These are phyloP conservation scores for Craspedostauros australis DNA, from an alignment of 108 stramenopile genomes.

Conservation along the genomic window DNA sequence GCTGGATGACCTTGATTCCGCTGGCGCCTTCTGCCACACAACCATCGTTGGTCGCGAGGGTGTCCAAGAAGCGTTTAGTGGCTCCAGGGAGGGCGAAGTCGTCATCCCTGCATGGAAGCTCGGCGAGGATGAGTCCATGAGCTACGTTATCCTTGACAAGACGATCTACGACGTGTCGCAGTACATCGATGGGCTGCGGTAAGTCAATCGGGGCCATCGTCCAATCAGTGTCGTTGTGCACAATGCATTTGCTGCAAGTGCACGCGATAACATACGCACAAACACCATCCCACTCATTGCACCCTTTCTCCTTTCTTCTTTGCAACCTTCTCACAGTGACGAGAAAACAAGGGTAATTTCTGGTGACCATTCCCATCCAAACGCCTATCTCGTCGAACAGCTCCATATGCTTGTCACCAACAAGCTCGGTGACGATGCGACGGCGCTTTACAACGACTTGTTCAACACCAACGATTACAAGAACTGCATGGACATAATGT, in stretches of 20 bases:
- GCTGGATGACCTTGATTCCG: slow-evolving; percentile 42
- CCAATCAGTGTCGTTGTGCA: no score
- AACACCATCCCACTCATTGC: slow-evolving; percentile 27
- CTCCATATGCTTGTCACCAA: slow-evolving; percentile 34
- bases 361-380: background rate
- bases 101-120: slow-evolving; percentile 15
- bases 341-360: background rate
- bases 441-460: slow-evolving; percentile 36
- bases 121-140: slow-evolving; percentile 7
- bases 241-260: no score
- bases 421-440: slow-evolving; percentile 41
- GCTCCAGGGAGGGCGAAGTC: slow-evolving; percentile 28
- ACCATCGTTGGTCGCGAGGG: slow-evolving; percentile 26
- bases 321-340: slow-evolving; percentile 44
- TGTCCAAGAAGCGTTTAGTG: slow-evolving; percentile 33
- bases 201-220: no score
- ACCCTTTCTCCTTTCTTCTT: slow-evolving; percentile 37
- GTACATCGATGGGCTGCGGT: slow-evolving; percentile 29
- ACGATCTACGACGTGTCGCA: slow-evolving; percentile 34
- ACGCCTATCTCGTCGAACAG: slow-evolving; percentile 33
- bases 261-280: no score
- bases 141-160: slow-evolving; percentile 28
- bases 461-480: slow-evolving; percentile 10
- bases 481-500: slow-evolving; percentile 38
- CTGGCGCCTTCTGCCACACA: slow-evolving; percentile 27